Evolutionary conservation across 108 stramenopile genomes (phyloP).

Genomic region (Pseudonitzschia multiseries): DNA sequence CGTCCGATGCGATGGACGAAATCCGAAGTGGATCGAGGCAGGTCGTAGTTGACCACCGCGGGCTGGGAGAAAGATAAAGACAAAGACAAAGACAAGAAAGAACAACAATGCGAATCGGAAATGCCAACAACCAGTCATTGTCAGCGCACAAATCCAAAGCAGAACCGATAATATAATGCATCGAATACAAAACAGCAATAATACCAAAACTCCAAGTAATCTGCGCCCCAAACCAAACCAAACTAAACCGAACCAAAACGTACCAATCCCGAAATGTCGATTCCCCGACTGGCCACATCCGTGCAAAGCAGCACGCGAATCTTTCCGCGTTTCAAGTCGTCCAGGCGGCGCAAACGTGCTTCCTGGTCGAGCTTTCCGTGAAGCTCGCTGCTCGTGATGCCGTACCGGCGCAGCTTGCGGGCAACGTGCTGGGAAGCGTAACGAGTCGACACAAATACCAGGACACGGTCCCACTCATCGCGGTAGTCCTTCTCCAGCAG

Average conservation of each 20-base stretch:
- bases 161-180: neutral
- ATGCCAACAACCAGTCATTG: too few species aligned
- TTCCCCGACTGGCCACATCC: slow-evolving; percentile 94
- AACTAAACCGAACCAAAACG: neutral
- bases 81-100: neutral
- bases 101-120: neutral
- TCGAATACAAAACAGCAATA: neutral
- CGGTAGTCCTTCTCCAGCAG: slow-evolving; percentile 54
- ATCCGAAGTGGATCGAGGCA: slow-evolving; percentile 86
- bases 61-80: neutral
- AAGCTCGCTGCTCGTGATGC: slow-evolving; percentile 77
- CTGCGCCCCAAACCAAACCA: neutral
- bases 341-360: slow-evolving; percentile 80
- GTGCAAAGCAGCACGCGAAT: slow-evolving; percentile 90
- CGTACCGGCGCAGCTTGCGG: slow-evolving; percentile 66
- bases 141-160: neutral
- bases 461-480: slow-evolving; percentile 72
- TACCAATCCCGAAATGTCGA: slow-evolving; percentile 89
- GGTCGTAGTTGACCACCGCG: slow-evolving; percentile 88
- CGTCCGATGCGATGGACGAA: slow-evolving; percentile 94
- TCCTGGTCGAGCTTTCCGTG: slow-evolving; percentile 96
- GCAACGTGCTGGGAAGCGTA: slow-evolving; percentile 84
- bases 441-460: slow-evolving; percentile 92
- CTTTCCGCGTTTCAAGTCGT: slow-evolving; percentile 71
- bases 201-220: too few species aligned